A percentile compares a stretch with the other conserved stretches of the same genome.
These are phyloP conservation scores for Penicillium canescens DNA, from an alignment of 495 filamentous ascomycete species.

Conservation along the genomic window DNA sequence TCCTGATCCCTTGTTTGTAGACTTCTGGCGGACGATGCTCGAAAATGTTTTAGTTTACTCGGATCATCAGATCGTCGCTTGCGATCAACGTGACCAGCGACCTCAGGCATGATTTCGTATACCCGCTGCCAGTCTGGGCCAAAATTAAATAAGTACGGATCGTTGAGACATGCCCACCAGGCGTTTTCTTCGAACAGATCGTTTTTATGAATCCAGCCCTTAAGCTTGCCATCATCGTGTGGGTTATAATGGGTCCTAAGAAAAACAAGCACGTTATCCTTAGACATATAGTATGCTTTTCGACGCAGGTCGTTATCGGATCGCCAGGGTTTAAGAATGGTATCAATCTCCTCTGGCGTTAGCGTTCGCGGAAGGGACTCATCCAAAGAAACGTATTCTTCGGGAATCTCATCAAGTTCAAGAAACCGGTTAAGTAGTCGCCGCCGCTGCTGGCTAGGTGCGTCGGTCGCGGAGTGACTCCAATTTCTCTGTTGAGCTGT, in stretches of 20 bases:
- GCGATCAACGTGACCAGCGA: neutral
- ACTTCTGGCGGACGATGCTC: neutral
- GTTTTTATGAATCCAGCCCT: neutral
- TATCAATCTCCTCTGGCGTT: slow-evolving; percentile 11
- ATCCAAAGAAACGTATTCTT: neutral
- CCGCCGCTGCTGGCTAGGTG: too few relatives aligned
- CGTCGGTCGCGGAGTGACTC: too few relatives aligned
- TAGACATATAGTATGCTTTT: slow-evolving; percentile 10
- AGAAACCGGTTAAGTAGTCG: neutral
- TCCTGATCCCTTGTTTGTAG: neutral
- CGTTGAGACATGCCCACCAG: slow-evolving; percentile 14
- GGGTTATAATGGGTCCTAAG: slow-evolving; percentile 16
- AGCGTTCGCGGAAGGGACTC: neutral
- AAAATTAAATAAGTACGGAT: neutral
- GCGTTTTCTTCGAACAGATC: slow-evolving; percentile 7
- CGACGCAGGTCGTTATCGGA: neutral
- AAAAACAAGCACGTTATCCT: slow-evolving; percentile 1
- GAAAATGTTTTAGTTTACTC: neutral
- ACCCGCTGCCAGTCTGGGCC: neutral
- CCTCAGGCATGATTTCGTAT: neutral
- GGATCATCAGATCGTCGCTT: neutral
- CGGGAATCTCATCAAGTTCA: slow-evolving; percentile 11
- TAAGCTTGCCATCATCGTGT: slow-evolving; percentile 11
- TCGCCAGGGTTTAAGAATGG: slow-evolving; percentile 17
- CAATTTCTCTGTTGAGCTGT: too few relatives aligned